Conservation (phyloP, 257 asterid genomes). For the Solanum sitiens region DNA sequence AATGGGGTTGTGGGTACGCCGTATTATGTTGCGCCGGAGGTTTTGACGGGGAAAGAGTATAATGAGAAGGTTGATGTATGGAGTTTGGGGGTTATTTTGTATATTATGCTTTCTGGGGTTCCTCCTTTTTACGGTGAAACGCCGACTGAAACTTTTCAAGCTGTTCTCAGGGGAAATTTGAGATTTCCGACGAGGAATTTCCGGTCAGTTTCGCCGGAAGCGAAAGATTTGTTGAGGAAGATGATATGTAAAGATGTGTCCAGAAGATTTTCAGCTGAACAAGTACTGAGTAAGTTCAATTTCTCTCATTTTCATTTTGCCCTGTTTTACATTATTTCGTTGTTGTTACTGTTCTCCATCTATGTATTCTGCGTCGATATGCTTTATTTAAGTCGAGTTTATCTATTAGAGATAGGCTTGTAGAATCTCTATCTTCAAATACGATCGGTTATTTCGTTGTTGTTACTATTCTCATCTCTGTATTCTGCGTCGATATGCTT, state of each 20-base stretch:
- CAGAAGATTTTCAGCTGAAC: conserved; percentile 19
- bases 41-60: conserved; percentile 31
- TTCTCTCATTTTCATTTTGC: not conserved
- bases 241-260: conserved; percentile 27
- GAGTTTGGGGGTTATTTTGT: conserved; percentile 8
- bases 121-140: too few relatives aligned
- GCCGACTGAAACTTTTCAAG: too few relatives aligned
- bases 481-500: too few relatives aligned
- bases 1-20: conserved; percentile 2
- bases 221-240: conserved; percentile 29
- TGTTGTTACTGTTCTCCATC: not conserved
- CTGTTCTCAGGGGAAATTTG: too few relatives aligned
- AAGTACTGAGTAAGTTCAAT: conserved; percentile 24
- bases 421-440: too few relatives aligned
- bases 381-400: too few relatives aligned
- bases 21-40: conserved; percentile 59
- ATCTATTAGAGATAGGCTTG: too few relatives aligned
- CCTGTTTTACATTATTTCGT: not conserved
- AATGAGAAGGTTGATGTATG: conserved; percentile 49
- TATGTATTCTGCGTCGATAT: too few relatives aligned
- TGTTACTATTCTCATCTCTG: not conserved
- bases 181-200: too few relatives aligned
- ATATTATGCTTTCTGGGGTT: conserved; percentile 41
- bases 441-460: too few relatives aligned
- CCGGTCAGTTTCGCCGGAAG: too few relatives aligned